These are phyloP conservation scores for Xylaria bambusicola DNA, from an alignment of 495 filamentous ascomycete species.

Conservation along the genomic window DNA sequence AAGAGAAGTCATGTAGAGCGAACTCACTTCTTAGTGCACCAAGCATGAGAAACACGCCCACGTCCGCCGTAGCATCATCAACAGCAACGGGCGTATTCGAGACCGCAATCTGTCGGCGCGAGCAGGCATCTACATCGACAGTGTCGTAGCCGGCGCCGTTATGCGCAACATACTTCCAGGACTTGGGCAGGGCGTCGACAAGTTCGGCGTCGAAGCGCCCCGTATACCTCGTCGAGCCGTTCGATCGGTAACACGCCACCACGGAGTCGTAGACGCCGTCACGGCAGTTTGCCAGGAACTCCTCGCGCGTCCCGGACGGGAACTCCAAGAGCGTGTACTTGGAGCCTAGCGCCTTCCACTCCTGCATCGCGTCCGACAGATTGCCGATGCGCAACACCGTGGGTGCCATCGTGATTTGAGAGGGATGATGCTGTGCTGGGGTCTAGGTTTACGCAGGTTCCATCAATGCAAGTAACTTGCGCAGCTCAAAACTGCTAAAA, in stretches of 20 bases:
- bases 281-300: constrained; percentile 74
- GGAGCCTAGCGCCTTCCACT: constrained; percentile 53
- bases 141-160: constrained; percentile 88
- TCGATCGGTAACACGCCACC: constrained; percentile 74
- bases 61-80: constrained; percentile 70
- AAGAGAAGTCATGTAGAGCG: neutral
- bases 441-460: no score
- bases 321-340: constrained; percentile 55
- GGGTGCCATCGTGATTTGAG: constrained; percentile 9
- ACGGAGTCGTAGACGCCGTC: constrained; percentile 69
- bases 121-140: constrained; percentile 71
- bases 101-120: constrained; percentile 61
- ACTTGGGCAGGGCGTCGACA: constrained; percentile 62
- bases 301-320: constrained; percentile 45
- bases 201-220: constrained; percentile 70
- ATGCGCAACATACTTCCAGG: constrained; percentile 78
- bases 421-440: neutral
- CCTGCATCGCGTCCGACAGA: constrained; percentile 56
- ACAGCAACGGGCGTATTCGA: constrained; percentile 70
- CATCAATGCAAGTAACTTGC: no score
- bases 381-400: constrained; percentile 61
- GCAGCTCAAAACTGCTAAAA: no score
- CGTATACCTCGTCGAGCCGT: constrained; percentile 65
- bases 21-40: constrained; percentile 60
- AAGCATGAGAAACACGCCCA: constrained; percentile 71